Evolutionary conservation across 2,329 filamentous ascomycete genomes (phyloP), one percentile per base, ranked within the genome.

Genomic region (Fusarium oxysporum): DNA sequence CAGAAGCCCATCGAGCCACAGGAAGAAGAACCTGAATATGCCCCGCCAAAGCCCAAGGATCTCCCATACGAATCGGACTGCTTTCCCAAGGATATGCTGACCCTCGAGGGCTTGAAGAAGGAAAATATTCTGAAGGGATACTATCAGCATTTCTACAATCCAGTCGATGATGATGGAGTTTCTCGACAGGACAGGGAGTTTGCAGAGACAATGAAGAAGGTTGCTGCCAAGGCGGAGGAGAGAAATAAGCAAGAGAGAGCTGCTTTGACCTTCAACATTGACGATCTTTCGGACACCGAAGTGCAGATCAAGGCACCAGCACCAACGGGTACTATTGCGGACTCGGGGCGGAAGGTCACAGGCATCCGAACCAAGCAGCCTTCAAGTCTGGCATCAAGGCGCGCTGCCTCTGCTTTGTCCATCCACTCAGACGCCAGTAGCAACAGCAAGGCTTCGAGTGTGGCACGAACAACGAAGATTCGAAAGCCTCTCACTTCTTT

Each of bases 21-120:
- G 19, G 84, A 88, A 32, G 90, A 91, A 32, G 95, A 98, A 61
- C 90, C 96, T 68, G 96, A 98, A 85, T 97, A 97, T 81, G 95
- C 94, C 80, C 94, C 96, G 10, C 94, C 94, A 1, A 91, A 86
- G 68, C 88, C 91, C 3, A 88, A 87, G 73, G 87, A 90, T n/a
- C 83, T 90, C 16, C 88, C 89, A 0, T 93, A 93, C 77, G 86
- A 92, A 75, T 92, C 92, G 25, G 92, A 94, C 60, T 87, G 92
- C 65, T 90, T 92, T 69, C 90, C 91, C 8, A 83, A 86, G 50
- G 86, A 84, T 3, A 85, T 84, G 50, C 81, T 91, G 41, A 90
- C 86, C 2, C 88, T 91, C 55, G 85, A 90, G 13, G 86, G 85
- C 0, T 81, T 92, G 25, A 90, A 89, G 78, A 85, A 84, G 2